phyloP scores from a whole-genome alignment of 1,284 basidiomycete genomes.

The Ganoderma multipileum region DNA sequence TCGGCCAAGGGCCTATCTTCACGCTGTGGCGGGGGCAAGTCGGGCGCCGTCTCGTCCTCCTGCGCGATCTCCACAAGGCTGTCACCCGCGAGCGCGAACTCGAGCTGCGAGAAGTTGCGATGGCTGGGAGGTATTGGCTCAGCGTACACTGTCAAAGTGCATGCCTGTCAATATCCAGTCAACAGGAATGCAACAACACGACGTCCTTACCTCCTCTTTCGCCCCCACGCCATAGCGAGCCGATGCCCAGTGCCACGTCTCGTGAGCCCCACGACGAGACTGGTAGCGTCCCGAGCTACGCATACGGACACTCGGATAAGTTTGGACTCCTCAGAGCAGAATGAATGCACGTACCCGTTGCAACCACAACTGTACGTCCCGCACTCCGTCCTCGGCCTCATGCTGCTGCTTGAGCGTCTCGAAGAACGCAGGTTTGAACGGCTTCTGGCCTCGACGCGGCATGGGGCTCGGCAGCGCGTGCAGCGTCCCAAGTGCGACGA shows the following conservation, averaged over 20 bases:
- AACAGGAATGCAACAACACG: neutral
- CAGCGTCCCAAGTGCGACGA: constrained; percentile 79
- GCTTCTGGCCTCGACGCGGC: constrained; percentile 75
- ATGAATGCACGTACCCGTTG: constrained; percentile 34
- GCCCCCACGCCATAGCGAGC: constrained; percentile 61
- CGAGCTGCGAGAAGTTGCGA: constrained; percentile 59
- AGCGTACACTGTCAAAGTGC: neutral
- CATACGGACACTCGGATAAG: constrained; percentile 13
- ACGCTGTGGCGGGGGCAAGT: constrained; percentile 36
- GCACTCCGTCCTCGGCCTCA: constrained; percentile 63
- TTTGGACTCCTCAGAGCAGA: too few species aligned
- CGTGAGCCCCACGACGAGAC: constrained; percentile 59
- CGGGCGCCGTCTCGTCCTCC: constrained; percentile 39
- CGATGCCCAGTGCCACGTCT: constrained; percentile 64
- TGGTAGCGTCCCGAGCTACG: constrained; percentile 32
- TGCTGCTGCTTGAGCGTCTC: constrained; percentile 59
- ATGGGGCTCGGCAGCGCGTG: constrained; percentile 90
- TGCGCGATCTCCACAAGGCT: constrained; percentile 47
- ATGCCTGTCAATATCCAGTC: neutral
- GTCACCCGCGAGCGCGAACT: constrained; percentile 45
- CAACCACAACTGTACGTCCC: constrained; percentile 66
- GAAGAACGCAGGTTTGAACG: constrained; percentile 81
- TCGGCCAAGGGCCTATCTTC: constrained; percentile 26
- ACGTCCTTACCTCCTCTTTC: constrained; percentile 30
- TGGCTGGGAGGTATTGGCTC: constrained; percentile 52